A percentile compares a stretch with the other conserved stretches of the same genome.
These are phyloP conservation scores for Arctium minus DNA, from an alignment of 129 eudicot genomes.

Conservation along the genomic window DNA sequence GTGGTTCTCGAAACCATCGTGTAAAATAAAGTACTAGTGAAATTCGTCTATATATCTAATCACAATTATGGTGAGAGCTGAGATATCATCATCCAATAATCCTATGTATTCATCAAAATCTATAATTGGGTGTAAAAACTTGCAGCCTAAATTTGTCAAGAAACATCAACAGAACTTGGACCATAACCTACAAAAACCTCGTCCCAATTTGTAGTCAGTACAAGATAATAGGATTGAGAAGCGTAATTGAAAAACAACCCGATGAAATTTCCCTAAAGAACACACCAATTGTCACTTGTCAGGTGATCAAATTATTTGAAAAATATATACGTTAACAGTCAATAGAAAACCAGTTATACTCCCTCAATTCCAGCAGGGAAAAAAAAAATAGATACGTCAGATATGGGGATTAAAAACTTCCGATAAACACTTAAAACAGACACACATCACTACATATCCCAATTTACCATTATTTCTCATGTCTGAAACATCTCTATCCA, in stretches of 20 bases:
- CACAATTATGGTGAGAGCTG: conserved; percentile 1
- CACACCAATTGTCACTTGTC: conserved; percentile 2
- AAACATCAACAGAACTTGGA: conserved; percentile 1
- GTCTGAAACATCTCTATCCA: conserved; percentile 80
- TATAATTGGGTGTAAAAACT: neutral
- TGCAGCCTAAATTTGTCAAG: neutral
- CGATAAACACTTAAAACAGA: neutral
- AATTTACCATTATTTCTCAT: conserved; percentile 71
- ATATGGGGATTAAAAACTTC: neutral
- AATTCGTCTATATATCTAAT: neutral
- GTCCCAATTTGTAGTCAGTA: neutral
- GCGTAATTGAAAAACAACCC: neutral
- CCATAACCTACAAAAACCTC: neutral
- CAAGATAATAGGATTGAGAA: neutral
- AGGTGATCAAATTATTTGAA: neutral
- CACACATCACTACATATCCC: neutral
- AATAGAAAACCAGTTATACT: neutral
- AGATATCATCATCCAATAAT: conserved; percentile 9
- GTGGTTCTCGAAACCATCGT: neutral
- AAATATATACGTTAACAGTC: neutral
- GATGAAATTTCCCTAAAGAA: neutral
- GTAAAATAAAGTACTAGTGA: neutral
- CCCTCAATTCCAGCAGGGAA: neutral
- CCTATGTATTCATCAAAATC: neutral
- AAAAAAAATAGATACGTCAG: neutral